Percentiles rank a stretch among this genome's conserved stretches.
Conservation (phyloP, 805 yeast species). For the Kodamaea kakaduensis region DNA sequence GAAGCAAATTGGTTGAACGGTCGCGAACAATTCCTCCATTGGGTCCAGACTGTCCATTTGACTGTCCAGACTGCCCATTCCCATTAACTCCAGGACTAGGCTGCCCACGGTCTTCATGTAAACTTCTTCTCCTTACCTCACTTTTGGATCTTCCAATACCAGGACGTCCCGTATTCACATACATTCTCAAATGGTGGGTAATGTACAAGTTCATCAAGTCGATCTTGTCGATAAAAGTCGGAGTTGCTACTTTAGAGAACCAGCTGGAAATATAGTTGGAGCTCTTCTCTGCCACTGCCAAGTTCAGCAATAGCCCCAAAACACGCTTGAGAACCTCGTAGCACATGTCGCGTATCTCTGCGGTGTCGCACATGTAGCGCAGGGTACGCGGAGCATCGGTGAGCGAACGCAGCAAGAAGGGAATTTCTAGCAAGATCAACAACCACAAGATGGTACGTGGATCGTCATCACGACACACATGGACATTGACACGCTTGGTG, state of each 20-base stretch:
- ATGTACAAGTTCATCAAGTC: conserved; percentile 72
- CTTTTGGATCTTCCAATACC: too few relatives aligned
- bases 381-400: conserved; percentile 16
- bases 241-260: conserved; percentile 45
- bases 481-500: conserved; percentile 43
- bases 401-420: conserved; percentile 49
- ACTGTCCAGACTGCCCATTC: too few relatives aligned
- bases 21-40: neutral
- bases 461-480: conserved; percentile 35
- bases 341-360: conserved; percentile 53
- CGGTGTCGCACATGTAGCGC: conserved; percentile 27
- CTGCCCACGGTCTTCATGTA: too few relatives aligned
- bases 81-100: too few relatives aligned
- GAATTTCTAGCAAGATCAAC: conserved; percentile 64
- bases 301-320: conserved; percentile 62
- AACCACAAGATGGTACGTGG: conserved; percentile 54
- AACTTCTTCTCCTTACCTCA: too few relatives aligned
- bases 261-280: conserved; percentile 49
- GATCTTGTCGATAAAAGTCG: conserved; percentile 49
- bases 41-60: too few relatives aligned
- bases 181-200: conserved; percentile 66
- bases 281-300: conserved; percentile 31
- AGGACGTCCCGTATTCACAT: conserved; percentile 29
- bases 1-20: neutral
- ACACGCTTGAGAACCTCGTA: conserved; percentile 67